Base-by-base conservation (phyloP, 768 basidiomycete genomes). In the Lactarius quietus region DNA sequence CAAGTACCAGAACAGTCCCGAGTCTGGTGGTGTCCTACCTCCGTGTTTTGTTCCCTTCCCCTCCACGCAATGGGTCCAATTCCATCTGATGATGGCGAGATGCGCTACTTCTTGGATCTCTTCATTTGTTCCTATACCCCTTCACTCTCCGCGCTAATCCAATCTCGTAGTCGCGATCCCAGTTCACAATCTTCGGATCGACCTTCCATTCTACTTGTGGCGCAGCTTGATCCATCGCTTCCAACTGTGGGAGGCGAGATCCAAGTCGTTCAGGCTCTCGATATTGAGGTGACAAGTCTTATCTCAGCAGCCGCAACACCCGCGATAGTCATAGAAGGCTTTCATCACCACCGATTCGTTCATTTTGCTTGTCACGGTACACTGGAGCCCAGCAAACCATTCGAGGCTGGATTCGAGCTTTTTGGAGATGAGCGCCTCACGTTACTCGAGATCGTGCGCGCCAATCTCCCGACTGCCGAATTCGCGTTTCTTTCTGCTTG, bases 281-380 rank as follows among this genome's bases (percentile, higher is more conserved):
- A n/a, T n/a, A n/a, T n/a, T n/a, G n/a, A n/a, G n/a, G n/a, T n/a
- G n/a, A n/a, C n/a, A 23, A 17, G 10, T 41, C 45, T 57, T 9
- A 43, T 43, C 20, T 43, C 41, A 9, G 20, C 20, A 43, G 41
- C 41, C 20, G 41, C 41, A 3, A 43, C 41, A 43, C 41, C 20
- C 8, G 20, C 20, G 8, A 20, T 20, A 8, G 41, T 43, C 41
- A 43, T 43, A 18, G 20, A 51, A 15, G 38, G 51, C 3, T 38
- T 59, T 12, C 8, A 10, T 28, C 6, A 45, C 15, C 59, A 55
- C 28, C n/a, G 29, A 12, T 55, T 64, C 28, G 20, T 53, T 17
- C 62, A 64, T 14, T 60, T 60, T 9, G 33, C 29, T 8, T 67
- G 62, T 17, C 62, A 67, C 29, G 66, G 62, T 20, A 41, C 8